Percentiles rank a stretch among this genome's conserved stretches.
phyloP scores from a whole-genome alignment of 2,329 filamentous ascomycete genomes.

The Purpureocillium lavendulum region DNA sequence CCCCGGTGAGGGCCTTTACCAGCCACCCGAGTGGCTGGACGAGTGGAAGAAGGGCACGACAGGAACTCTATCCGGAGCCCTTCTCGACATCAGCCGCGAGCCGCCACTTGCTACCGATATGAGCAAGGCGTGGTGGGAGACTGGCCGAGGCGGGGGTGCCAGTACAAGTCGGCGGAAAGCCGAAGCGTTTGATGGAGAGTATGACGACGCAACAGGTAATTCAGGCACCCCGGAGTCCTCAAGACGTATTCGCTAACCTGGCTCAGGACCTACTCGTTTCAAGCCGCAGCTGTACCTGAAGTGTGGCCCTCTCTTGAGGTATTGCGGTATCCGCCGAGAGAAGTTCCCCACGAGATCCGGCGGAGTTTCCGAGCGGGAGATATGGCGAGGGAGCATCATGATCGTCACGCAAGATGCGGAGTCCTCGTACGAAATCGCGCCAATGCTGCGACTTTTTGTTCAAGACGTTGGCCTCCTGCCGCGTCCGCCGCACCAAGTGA shows the following conservation, averaged over 20 bases:
- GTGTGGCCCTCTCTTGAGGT: slow-evolving; percentile 84
- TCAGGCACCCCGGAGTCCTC: too few relatives aligned
- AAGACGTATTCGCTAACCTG: slow-evolving; percentile 8
- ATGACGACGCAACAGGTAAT: slow-evolving; percentile 54
- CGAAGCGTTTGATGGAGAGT: slow-evolving; percentile 59
- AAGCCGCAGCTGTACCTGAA: slow-evolving; percentile 77
- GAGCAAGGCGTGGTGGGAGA: slow-evolving; percentile 71
- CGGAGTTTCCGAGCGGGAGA: slow-evolving; percentile 51
- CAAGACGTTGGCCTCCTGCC: slow-evolving; percentile 78
- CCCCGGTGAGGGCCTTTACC: slow-evolving; percentile 49
- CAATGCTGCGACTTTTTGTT: slow-evolving; percentile 74
- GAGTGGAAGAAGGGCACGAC: slow-evolving; percentile 66
- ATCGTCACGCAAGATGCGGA: slow-evolving; percentile 83
- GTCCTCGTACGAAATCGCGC: slow-evolving; percentile 73
- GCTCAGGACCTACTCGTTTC: slow-evolving; percentile 59
- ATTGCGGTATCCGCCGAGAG: slow-evolving; percentile 72
- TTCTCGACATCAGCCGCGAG: slow-evolving; percentile 51
- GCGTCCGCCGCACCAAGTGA: slow-evolving; percentile 62
- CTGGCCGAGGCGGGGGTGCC: slow-evolving; percentile 37
- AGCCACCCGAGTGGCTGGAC: slow-evolving; percentile 52
- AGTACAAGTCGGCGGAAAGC: slow-evolving; percentile 41
- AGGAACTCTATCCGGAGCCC: slow-evolving; percentile 47
- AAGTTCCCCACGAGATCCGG: slow-evolving; percentile 25
- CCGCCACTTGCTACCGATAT: slow-evolving; percentile 31
- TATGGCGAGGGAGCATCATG: slow-evolving; percentile 92